A percentile compares a stretch with the other conserved stretches of the same genome.
These are phyloP conservation scores for Tricholoma sp. DNA, from an alignment of 768 basidiomycete species.

Conservation along the genomic window DNA sequence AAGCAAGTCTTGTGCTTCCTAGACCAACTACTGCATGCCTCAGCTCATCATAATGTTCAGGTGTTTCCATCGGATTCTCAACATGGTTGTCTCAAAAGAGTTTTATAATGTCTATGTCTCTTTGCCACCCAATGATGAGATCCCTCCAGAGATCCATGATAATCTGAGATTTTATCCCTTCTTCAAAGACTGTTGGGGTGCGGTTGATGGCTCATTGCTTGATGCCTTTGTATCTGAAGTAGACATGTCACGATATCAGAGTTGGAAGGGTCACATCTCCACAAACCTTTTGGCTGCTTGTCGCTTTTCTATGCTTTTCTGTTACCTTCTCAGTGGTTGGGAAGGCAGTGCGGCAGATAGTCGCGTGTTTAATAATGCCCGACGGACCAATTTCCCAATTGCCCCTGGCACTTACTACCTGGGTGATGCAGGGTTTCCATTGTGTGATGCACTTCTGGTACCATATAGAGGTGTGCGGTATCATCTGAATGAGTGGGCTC, in stretches of 20 bases:
- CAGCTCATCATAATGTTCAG: no score
- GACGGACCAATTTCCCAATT: constrained; percentile 22
- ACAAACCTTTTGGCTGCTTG: no score
- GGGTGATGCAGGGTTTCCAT: constrained; percentile 32
- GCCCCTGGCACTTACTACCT: constrained; percentile 29
- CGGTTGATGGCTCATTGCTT: no score
- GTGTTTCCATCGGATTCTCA: constrained; percentile 11
- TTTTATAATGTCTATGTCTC: constrained; percentile 8
- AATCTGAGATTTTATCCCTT: constrained; percentile 29
- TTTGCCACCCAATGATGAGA: constrained; percentile 5
- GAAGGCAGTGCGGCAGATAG: constrained; percentile 35
- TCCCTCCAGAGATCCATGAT: constrained; percentile 17
- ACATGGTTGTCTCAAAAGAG: not conserved
- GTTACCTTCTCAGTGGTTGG: constrained; percentile 35
- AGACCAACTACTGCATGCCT: no score
- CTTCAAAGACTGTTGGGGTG: no score
- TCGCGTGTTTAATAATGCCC: constrained; percentile 25
- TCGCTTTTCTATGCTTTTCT: constrained; percentile 28
- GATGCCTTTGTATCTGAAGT: constrained; percentile 11
- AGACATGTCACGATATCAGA: constrained; percentile 10
- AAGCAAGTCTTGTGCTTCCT: no score
- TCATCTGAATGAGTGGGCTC: constrained; percentile 22
- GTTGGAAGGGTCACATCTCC: no score
- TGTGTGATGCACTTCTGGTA: constrained; percentile 28
- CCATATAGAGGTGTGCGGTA: constrained; percentile 35